A percentile compares a stretch with the other conserved stretches of the same genome.
Conservation (phyloP, 1,284 basidiomycete species). For the Omphalotus olearius region DNA sequence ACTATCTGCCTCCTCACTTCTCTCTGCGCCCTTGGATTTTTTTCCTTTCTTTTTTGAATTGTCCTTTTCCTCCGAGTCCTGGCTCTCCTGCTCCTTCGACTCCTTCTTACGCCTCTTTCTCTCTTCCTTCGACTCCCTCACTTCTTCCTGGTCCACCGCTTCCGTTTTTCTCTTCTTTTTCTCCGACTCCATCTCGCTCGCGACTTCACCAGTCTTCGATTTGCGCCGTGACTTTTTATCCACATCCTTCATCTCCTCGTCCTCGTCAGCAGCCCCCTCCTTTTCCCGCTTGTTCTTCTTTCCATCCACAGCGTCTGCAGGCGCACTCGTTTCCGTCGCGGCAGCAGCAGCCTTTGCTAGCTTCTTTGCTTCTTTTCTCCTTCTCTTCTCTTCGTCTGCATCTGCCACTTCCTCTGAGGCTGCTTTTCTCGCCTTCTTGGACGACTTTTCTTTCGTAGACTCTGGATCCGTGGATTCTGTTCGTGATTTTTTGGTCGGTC, state of each 20-base stretch:
- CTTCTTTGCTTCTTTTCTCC: slow-evolving; percentile 26
- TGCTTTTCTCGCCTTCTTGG: slow-evolving; percentile 10
- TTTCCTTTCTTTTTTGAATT: slow-evolving; percentile 15
- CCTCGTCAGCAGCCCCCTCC: slow-evolving; percentile 18
- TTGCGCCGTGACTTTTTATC: slow-evolving; percentile 17
- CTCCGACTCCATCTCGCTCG: slow-evolving; percentile 17
- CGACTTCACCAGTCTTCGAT: slow-evolving; percentile 17
- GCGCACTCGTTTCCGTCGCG: background rate
- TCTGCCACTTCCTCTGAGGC: slow-evolving; percentile 8
- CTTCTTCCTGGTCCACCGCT: background rate
- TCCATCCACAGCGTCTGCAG: background rate
- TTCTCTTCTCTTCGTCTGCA: slow-evolving; percentile 19
- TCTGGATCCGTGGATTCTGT: background rate
- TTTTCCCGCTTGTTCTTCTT: slow-evolving; percentile 20
- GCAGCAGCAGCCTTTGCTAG: slow-evolving; percentile 18
- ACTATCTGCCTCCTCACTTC: slow-evolving; percentile 19
- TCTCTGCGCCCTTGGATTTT: slow-evolving; percentile 11
- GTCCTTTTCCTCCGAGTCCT: slow-evolving; percentile 17
- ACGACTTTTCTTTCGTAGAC: slow-evolving; percentile 7
- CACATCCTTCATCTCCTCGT: slow-evolving; percentile 23
- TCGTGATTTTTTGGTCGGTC: slow-evolving; percentile 22
- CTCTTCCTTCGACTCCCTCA: slow-evolving; percentile 1
- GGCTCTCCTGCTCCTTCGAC: slow-evolving; percentile 13
- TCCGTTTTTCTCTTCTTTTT: slow-evolving; percentile 18
- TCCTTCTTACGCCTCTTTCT: slow-evolving; percentile 9